phyloP scores from a whole-genome alignment of 2,329 filamentous ascomycete genomes.

The Penicillium rolfsii region DNA sequence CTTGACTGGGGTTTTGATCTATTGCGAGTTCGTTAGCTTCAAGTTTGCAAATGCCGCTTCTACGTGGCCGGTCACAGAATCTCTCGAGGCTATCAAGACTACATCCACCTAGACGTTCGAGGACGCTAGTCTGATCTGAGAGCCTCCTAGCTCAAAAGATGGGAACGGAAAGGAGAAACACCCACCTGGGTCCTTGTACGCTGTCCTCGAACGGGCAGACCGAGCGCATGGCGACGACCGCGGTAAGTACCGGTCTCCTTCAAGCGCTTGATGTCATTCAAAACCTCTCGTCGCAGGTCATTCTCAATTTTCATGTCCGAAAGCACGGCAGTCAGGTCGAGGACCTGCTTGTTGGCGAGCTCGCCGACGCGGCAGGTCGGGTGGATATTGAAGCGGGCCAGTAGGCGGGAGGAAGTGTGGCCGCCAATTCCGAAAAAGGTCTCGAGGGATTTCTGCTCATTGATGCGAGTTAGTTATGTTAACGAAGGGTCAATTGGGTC shows the following conservation, averaged over 20 bases:
- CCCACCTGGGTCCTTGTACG: conserved; percentile 75
- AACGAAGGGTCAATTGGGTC: neutral
- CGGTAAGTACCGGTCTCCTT: conserved; percentile 90
- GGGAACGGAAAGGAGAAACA: conserved; percentile 16
- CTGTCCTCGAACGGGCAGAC: conserved; percentile 87
- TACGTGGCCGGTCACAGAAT: neutral
- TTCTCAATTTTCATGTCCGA: conserved; percentile 93
- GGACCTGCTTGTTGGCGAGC: conserved; percentile 74
- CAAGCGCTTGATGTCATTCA: conserved; percentile 82
- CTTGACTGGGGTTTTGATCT: conserved; percentile 63
- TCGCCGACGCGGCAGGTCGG: conserved; percentile 76
- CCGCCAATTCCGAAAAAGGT: conserved; percentile 85
- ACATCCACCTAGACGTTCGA: neutral
- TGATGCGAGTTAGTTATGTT: conserved; percentile 14
- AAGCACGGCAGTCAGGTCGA: conserved; percentile 80
- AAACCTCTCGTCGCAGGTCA: conserved; percentile 74
- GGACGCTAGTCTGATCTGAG: neutral
- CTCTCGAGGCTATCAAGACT: neutral
- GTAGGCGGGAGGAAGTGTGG: conserved; percentile 69
- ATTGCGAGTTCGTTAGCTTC: conserved; percentile 26
- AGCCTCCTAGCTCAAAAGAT: too few relatives aligned
- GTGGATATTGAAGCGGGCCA: conserved; percentile 89
- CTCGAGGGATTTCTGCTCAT: conserved; percentile 62
- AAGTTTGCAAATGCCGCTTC: neutral
- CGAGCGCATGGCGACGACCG: conserved; percentile 89